These are phyloP conservation scores for Leccinum barrowsii DNA, from an alignment of 768 basidiomycete species.

Conservation along the genomic window DNA sequence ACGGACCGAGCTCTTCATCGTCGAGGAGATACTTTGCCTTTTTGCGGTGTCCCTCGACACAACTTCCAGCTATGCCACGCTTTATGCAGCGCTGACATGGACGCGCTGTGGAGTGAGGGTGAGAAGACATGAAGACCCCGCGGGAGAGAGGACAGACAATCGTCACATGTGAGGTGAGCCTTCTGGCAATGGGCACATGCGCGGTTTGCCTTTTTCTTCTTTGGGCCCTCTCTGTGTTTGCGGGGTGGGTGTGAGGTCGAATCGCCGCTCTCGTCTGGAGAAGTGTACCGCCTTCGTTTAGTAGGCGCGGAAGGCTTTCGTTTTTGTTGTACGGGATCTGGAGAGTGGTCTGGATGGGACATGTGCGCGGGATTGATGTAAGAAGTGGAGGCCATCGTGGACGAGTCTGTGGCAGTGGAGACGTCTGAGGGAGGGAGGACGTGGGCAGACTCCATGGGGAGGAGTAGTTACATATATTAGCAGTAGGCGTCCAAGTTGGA, in stretches of 20 bases:
- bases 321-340: constrained; percentile 17
- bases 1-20: constrained; percentile 85
- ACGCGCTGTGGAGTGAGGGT: constrained; percentile 55
- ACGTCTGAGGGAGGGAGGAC: constrained; percentile 1
- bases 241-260: constrained; percentile 40
- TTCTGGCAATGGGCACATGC: constrained; percentile 97
- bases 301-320: constrained; percentile 39
- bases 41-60: constrained; percentile 93
- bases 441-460: constrained; percentile 7
- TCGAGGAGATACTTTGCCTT: constrained; percentile 97
- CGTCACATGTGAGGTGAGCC: constrained; percentile 97
- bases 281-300: constrained; percentile 63
- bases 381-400: constrained; percentile 22
- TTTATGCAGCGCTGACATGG: constrained; percentile 96
- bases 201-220: constrained; percentile 93
- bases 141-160: constrained; percentile 57
- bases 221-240: constrained; percentile 70
- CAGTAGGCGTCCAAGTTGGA: constrained; percentile 1
- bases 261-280: constrained; percentile 55
- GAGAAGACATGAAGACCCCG: constrained; percentile 3
- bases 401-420: neutral
- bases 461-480: constrained; percentile 11
- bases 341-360: constrained; percentile 29
- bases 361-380: constrained; percentile 45
- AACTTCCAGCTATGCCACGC: constrained; percentile 83